These are phyloP conservation scores for Cladorrhinum sp. DNA, from an alignment of 2,329 filamentous ascomycete species.

Conservation along the genomic window DNA sequence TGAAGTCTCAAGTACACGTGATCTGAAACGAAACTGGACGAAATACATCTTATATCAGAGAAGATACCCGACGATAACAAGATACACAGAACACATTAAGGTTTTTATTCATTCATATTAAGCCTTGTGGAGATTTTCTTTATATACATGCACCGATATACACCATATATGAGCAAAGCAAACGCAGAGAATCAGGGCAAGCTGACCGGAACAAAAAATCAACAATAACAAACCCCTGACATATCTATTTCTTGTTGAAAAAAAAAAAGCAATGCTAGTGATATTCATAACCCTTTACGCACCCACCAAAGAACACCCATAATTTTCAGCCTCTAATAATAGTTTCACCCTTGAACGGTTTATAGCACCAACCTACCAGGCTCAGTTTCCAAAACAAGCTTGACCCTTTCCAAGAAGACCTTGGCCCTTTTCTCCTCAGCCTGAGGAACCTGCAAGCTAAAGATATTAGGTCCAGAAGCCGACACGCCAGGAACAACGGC, in stretches of 20 bases:
- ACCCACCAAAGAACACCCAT: not conserved
- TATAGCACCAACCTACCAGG: constrained; percentile 64
- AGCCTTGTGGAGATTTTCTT: too few species aligned
- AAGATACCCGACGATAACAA: too few species aligned
- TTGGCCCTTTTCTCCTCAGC: constrained; percentile 78
- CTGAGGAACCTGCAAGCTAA: constrained; percentile 75
- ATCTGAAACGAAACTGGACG: too few species aligned
- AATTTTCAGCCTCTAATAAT: not conserved
- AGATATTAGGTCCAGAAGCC: constrained; percentile 63
- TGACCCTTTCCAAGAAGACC: constrained; percentile 81
- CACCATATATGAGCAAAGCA: not conserved
- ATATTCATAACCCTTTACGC: not conserved
- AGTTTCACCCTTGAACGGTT: not conserved
- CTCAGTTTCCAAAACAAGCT: constrained; percentile 76
- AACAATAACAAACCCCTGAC: not conserved
- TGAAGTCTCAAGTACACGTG: too few species aligned
- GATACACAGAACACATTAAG: too few species aligned
- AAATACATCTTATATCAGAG: too few species aligned
- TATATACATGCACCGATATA: too few species aligned
- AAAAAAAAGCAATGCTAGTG: not conserved
- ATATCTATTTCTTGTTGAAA: not conserved
- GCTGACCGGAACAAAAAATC: not conserved
- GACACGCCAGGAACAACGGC: constrained; percentile 45
- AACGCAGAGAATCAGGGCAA: not conserved
- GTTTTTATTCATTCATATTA: too few species aligned